phyloP scores from a whole-genome alignment of 73 alveolate genomes.

The Blepharisma japonicum region DNA sequence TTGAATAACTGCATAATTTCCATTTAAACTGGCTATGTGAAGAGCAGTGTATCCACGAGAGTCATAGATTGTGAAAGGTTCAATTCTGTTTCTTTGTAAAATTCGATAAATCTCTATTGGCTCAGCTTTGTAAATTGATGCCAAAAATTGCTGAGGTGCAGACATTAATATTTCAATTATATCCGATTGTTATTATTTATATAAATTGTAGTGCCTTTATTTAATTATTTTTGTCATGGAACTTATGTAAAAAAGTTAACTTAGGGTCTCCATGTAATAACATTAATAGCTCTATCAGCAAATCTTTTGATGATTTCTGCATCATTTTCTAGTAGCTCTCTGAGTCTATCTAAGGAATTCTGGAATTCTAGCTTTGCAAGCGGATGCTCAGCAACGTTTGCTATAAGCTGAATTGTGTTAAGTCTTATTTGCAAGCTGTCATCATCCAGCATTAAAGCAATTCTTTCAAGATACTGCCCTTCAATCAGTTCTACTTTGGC shows the following conservation, averaged over 20 bases:
- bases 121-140: slow-evolving; percentile 25
- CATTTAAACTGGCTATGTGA: neutral
- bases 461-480: slow-evolving; percentile 55
- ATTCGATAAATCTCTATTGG: neutral
- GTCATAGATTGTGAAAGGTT: slow-evolving; percentile 7
- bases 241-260: too few species aligned
- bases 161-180: neutral
- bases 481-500: slow-evolving; percentile 71
- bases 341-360: slow-evolving; percentile 58
- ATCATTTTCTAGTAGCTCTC: slow-evolving; percentile 49
- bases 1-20: neutral
- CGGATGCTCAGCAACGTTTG: slow-evolving; percentile 70
- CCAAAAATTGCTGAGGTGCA: slow-evolving; percentile 9
- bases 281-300: slow-evolving; percentile 60
- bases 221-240: too few species aligned
- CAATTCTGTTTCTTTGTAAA: neutral
- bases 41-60: neutral
- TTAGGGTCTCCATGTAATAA: slow-evolving; percentile 66
- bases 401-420: slow-evolving; percentile 63
- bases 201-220: too few species aligned
- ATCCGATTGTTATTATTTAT: too few species aligned
- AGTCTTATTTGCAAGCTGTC: slow-evolving; percentile 57
- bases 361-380: slow-evolving; percentile 68
- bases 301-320: slow-evolving; percentile 53
- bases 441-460: slow-evolving; percentile 56